A percentile compares a stretch with the other conserved stretches of the same genome.
phyloP scores from a whole-genome alignment of 495 filamentous ascomycete species.

The Tetracladium setigerum region DNA sequence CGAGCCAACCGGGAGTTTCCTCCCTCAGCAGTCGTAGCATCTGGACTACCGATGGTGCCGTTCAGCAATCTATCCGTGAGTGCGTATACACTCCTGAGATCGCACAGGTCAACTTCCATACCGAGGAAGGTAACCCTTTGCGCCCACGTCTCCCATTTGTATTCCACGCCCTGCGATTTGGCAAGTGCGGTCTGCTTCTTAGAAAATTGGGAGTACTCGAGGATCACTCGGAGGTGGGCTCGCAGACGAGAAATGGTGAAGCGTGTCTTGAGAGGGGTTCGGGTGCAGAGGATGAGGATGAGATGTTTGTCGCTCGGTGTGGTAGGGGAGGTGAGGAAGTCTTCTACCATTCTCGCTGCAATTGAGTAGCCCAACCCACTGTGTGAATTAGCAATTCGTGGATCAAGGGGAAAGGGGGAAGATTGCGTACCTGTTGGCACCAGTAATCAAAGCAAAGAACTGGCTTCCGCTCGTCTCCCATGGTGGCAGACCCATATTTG shows the following conservation, averaged over 20 bases:
- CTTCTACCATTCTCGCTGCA: constrained; percentile 80
- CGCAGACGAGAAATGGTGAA: constrained; percentile 48
- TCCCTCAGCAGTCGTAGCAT: constrained; percentile 30
- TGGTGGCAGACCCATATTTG: constrained; percentile 30
- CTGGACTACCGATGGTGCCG: constrained; percentile 40
- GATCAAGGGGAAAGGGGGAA: neutral
- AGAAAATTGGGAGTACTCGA: constrained; percentile 11
- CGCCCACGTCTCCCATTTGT: constrained; percentile 34
- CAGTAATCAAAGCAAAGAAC: constrained; percentile 57
- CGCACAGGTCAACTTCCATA: constrained; percentile 48
- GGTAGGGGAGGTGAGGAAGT: constrained; percentile 65
- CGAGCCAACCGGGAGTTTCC: constrained; percentile 27
- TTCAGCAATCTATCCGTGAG: constrained; percentile 35
- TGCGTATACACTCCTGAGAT: constrained; percentile 39
- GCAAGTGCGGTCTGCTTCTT: constrained; percentile 24
- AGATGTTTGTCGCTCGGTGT: constrained; percentile 55
- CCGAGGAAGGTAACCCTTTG: constrained; percentile 47
- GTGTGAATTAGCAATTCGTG: constrained; percentile 19
- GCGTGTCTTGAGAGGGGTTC: constrained; percentile 49
- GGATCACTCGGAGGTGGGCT: constrained; percentile 37
- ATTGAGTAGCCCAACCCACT: constrained; percentile 89
- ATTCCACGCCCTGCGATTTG: constrained; percentile 29
- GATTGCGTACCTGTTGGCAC: constrained; percentile 58
- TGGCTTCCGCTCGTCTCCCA: constrained; percentile 41
- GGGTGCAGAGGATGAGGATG: constrained; percentile 59